Conservation (phyloP, 2,329 filamentous ascomycete species). For the Alternaria sp. region DNA sequence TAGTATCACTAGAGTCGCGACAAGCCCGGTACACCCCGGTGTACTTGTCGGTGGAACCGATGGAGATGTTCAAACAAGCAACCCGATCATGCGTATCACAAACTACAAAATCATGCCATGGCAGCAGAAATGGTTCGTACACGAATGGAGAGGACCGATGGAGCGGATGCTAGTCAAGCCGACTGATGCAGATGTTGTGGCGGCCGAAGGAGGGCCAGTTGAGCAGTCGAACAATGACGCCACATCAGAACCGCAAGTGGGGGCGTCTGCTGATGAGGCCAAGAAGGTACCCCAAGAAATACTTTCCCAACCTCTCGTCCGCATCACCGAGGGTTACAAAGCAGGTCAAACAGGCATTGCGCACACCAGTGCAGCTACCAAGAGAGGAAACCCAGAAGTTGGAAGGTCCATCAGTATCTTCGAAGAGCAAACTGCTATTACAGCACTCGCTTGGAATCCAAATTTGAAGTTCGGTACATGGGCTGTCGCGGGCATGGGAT, state of each 20-base stretch:
- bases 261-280: background rate
- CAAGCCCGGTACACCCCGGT: constrained; percentile 64
- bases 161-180: constrained; percentile 16
- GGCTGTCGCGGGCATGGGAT: constrained; percentile 60
- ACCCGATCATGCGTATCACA: constrained; percentile 61
- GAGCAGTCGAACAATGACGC: background rate
- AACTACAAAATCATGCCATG: constrained; percentile 60
- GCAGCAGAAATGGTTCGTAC: constrained; percentile 65
- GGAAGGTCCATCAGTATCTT: constrained; percentile 53
- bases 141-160: constrained; percentile 61
- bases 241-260: background rate
- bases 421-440: constrained; percentile 56
- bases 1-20: constrained; percentile 53
- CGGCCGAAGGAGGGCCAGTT: constrained; percentile 9
- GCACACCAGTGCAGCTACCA: constrained; percentile 27
- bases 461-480: constrained; percentile 59
- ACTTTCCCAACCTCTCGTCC: constrained; percentile 36
- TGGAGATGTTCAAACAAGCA: constrained; percentile 61
- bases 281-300: constrained; percentile 18
- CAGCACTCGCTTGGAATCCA: constrained; percentile 60
- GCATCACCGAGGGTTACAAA: constrained; percentile 56
- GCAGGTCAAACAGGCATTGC: constrained; percentile 38
- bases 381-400: constrained; percentile 30
- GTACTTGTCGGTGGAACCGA: constrained; percentile 61
- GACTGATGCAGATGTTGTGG: constrained; percentile 1